Conservation (phyloP, 2,329 filamentous ascomycete genomes). For the Aureobasidium sp. region DNA sequence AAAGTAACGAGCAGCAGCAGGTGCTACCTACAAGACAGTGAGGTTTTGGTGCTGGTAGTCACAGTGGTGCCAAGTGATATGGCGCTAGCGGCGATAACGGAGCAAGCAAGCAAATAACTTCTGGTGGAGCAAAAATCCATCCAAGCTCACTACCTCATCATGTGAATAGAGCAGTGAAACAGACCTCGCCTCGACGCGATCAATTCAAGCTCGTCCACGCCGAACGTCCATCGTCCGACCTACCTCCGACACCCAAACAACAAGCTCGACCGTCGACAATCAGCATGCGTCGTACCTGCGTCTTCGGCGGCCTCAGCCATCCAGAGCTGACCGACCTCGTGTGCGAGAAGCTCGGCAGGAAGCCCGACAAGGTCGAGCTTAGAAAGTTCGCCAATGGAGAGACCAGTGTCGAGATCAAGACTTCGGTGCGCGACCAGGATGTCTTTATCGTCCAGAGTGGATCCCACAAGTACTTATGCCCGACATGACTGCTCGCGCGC, state of each 20-base stretch:
- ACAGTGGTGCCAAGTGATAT: background rate
- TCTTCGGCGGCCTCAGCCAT: conserved; percentile 62
- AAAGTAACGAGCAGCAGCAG: too few relatives aligned
- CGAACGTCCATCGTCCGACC: background rate
- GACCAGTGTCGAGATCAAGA: conserved; percentile 60
- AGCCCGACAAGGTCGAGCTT: conserved; percentile 53
- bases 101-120: conserved; percentile 8
- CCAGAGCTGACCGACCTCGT: conserved; percentile 57
- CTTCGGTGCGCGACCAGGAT: conserved; percentile 88
- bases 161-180: conserved; percentile 9
- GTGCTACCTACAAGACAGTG: background rate
- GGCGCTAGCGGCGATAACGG: background rate
- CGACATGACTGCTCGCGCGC: conserved; percentile 14
- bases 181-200: conserved; percentile 5
- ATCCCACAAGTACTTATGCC: conserved; percentile 58
- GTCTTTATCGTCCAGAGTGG: conserved; percentile 98
- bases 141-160: conserved; percentile 5
- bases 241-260: background rate
- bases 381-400: conserved; percentile 65
- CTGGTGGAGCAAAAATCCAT: background rate
- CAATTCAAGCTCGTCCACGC: background rate
- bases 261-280: conserved; percentile 17
- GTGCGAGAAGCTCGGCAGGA: conserved; percentile 58
- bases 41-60: background rate
- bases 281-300: conserved; percentile 59